Evolutionary conservation across 164 flowering plant genomes (phyloP).

Genomic region (Tinospora cordifolia): DNA sequence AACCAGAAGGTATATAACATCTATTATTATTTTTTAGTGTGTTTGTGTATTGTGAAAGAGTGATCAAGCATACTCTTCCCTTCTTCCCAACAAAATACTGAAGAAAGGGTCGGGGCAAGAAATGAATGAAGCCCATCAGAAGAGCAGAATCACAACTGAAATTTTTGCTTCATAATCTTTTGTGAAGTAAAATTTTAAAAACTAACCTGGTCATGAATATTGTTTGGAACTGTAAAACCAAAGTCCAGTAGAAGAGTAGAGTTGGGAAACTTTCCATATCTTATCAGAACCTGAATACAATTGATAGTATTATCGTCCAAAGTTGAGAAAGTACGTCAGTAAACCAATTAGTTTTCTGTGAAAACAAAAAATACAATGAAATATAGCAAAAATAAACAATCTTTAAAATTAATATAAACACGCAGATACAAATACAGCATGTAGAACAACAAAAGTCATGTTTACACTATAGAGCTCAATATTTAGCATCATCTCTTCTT

Average conservation of each 20-base stretch:
- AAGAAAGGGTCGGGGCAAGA: not conserved
- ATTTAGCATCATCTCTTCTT: too few species aligned
- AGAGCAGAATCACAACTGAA: not conserved
- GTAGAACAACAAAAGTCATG: too few species aligned
- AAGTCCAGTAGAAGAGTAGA: constrained; percentile 66
- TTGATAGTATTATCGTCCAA: not conserved
- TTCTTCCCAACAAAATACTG: not conserved
- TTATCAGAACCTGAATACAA: constrained; percentile 51
- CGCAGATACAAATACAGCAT: not conserved
- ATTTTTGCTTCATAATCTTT: not conserved
- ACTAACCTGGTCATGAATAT: constrained; percentile 72
- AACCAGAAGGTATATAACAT: too few species aligned
- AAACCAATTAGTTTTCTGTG: not conserved
- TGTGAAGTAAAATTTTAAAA: not conserved
- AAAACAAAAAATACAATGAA: not conserved
- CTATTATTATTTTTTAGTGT: too few species aligned
- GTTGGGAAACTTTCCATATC: constrained; percentile 78
- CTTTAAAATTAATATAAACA: not conserved
- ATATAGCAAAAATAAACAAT: not conserved
- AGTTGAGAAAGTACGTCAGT: not conserved
- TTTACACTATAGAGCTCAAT: too few species aligned
- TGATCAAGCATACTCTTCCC: too few species aligned
- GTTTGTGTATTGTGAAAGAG: too few species aligned
- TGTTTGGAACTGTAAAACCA: constrained; percentile 67
- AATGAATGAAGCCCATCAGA: not conserved